phyloP scores from a whole-genome alignment of 164 flowering plant species.

The Annona squamosa region DNA sequence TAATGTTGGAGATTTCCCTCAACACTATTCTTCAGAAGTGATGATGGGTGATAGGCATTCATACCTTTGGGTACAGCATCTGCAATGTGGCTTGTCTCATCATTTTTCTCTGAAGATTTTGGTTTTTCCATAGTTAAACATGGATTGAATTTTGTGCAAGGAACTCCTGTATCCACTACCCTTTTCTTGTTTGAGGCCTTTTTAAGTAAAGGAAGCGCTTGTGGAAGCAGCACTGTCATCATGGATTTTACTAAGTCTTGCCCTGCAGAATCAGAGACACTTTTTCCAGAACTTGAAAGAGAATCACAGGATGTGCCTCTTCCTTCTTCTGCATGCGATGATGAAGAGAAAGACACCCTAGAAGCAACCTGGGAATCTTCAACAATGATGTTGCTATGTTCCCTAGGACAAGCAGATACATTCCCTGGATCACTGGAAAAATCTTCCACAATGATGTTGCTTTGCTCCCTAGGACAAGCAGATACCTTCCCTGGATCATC shows the following conservation, averaged over 20 bases:
- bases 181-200: conserved; percentile 39
- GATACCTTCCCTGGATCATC: conserved; percentile 8
- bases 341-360: background rate
- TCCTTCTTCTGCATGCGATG: conserved; percentile 33
- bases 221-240: conserved; percentile 87
- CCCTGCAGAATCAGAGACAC: conserved; percentile 60
- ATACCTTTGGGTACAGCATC: conserved; percentile 29
- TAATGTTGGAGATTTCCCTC: background rate
- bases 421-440: conserved; percentile 5
- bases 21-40: background rate
- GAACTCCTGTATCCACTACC: conserved; percentile 14
- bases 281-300: conserved; percentile 37
- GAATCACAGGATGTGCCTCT: conserved; percentile 21
- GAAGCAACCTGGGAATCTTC: background rate
- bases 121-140: background rate
- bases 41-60: background rate
- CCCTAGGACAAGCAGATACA: conserved; percentile 10
- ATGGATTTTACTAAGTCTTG: conserved; percentile 67
- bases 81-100: conserved; percentile 6
- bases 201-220: conserved; percentile 76
- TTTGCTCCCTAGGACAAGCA: conserved; percentile 13
- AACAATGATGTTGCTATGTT: conserved; percentile 12
- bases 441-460: conserved; percentile 11
- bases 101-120: conserved; percentile 17
- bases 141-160: conserved; percentile 6